These are phyloP conservation scores for Sideroxylon spinosum DNA, from an alignment of 179 eudicot species.

Conservation along the genomic window DNA sequence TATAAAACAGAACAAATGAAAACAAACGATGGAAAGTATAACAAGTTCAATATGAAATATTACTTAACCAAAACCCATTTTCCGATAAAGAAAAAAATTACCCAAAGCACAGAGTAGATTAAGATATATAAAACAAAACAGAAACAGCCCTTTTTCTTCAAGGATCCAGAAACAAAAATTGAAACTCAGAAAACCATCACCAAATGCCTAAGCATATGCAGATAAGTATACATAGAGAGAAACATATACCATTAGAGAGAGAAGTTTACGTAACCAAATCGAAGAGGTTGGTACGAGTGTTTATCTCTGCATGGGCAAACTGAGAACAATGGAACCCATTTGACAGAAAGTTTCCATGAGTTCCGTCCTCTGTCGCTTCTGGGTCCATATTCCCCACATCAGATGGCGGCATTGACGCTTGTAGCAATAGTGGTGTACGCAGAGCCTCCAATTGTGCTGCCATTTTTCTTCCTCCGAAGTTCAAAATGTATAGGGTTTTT, in stretches of 20 bases:
- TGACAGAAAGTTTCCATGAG: slow-evolving; percentile 29
- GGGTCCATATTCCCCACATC: slow-evolving; percentile 30
- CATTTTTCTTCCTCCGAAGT: background rate
- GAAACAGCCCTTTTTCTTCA: background rate
- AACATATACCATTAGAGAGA: slow-evolving; percentile 35
- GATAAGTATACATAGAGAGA: background rate
- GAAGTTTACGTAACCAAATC: slow-evolving; percentile 55
- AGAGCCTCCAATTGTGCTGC: slow-evolving; percentile 17
- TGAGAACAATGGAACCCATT: slow-evolving; percentile 33
- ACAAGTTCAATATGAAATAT: too few species aligned
- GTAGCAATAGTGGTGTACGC: background rate
- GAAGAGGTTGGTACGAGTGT: slow-evolving; percentile 34
- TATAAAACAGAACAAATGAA: background rate
- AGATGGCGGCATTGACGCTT: background rate
- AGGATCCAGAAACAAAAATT: background rate
- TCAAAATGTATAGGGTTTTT: too few species aligned
- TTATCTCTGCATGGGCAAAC: slow-evolving; percentile 56
- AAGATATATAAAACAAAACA: background rate
- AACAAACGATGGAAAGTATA: background rate
- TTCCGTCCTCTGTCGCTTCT: slow-evolving; percentile 31
- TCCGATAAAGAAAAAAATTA: background rate
- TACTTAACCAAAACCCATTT: background rate
- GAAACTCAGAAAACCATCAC: background rate
- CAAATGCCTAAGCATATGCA: background rate
- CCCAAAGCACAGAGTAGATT: background rate